These are phyloP conservation scores for Parastagonospora avenae DNA, from an alignment of 2,329 filamentous ascomycete genomes.

Conservation along the genomic window DNA sequence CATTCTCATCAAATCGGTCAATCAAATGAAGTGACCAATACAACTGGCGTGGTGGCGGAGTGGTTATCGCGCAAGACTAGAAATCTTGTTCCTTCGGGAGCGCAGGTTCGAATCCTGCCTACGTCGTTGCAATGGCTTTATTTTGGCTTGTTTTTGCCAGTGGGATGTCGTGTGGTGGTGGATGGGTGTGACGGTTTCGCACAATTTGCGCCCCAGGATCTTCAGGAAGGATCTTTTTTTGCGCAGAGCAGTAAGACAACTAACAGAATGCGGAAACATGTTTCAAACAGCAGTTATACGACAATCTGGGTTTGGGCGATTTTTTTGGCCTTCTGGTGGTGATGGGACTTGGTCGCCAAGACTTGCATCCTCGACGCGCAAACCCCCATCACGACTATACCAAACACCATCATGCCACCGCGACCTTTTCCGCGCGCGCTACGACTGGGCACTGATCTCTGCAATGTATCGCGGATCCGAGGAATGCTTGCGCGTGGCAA, in stretches of 20 bases:
- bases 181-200: too few relatives aligned
- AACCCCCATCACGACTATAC: background rate
- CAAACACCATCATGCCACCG: conserved; percentile 44
- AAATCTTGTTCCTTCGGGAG: conserved; percentile 52
- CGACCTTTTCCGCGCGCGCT: conserved; percentile 68
- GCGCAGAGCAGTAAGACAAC: too few relatives aligned
- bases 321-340: too few relatives aligned
- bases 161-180: too few relatives aligned
- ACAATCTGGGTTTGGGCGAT: too few relatives aligned
- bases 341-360: too few relatives aligned
- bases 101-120: conserved; percentile 48
- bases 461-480: conserved; percentile 69
- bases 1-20: conserved; percentile 5
- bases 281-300: too few relatives aligned
- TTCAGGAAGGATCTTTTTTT: too few relatives aligned
- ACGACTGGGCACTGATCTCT: conserved; percentile 79
- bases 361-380: too few relatives aligned
- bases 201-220: too few relatives aligned
- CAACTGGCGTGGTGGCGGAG: conserved; percentile 46
- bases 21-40: background rate
- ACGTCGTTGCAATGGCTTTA: conserved; percentile 41
- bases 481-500: conserved; percentile 55
- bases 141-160: conserved; percentile 35
- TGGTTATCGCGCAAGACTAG: conserved; percentile 52
- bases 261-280: too few relatives aligned